Base-by-base conservation (phyloP, 331 rosid species). In the Ulmus americana region DNA sequence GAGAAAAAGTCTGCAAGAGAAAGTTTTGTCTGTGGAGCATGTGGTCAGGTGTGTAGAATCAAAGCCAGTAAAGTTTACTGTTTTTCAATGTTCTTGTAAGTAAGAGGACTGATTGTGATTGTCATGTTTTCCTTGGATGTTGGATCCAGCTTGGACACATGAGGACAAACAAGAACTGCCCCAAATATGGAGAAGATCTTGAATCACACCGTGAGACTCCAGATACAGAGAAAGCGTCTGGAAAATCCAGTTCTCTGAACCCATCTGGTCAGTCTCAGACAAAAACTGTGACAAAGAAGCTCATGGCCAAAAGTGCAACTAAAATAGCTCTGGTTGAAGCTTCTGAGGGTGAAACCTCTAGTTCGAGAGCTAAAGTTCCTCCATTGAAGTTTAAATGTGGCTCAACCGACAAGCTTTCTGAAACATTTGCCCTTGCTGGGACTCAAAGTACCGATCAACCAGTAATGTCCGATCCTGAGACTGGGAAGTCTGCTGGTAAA, bases 151-250 rank as follows among this genome's bases (percentile, higher is more conserved):
- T 81, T 79, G 96, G 98, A 80, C 98, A 92, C 71, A 92, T 92
- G 98, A 85, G 96, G 52, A 92, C 98, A 4, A 92, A 92, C 86
- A 92, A 92, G 83, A 83, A 92, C 81, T 92, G 98, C 78, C 98
- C 98, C 59, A 88, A 78, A 79, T 92, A 92, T 59, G 87, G 98
- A 64, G 95, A 90, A 69, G 97, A 92, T 75, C 80, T 51, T 1
- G 96, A 88, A 57, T 55, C 86, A 63, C 86, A 77, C 47, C 65
- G 62, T 40, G 96, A 92, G 57, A 74, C 89, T 77, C 74, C 70
- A 7, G 96, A 89, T 39, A 56, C 55, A 57, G 98, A 86, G 62
- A 92, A 88, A 80, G 55, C 75, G 54, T 48, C 81, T 39, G 84
- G 80, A 72, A 89, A 87, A 74, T 66, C 88, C 41, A 80, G 69